These are phyloP conservation scores for Allomyces macrogynus DNA, from an alignment of 192 early-diverging fungal genomes.

Conservation along the genomic window DNA sequence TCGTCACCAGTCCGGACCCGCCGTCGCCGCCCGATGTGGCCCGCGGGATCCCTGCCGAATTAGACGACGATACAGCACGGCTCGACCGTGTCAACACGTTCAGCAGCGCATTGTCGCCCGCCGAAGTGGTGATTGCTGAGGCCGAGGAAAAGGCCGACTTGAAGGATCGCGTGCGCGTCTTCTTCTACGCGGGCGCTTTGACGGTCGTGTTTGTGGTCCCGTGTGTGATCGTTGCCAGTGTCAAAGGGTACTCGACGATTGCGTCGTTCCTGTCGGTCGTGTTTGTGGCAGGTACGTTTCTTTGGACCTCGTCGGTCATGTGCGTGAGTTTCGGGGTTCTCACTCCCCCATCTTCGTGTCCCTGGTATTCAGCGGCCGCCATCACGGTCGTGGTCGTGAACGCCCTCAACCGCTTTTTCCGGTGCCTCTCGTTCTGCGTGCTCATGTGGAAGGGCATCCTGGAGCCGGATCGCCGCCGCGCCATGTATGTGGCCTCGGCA, in stretches of 20 bases:
- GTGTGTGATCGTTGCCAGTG: not conserved
- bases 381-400: not conserved
- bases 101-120: too few species aligned
- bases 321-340: too few species aligned
- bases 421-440: not conserved
- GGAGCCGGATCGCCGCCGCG: not conserved
- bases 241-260: not conserved
- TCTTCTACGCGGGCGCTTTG: not conserved
- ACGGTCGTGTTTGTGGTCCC: not conserved
- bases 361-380: not conserved
- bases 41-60: too few species aligned
- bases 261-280: not conserved
- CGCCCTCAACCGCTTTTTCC: not conserved
- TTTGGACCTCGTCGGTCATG: not conserved
- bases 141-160: not conserved
- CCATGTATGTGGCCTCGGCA: not conserved
- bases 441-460: not conserved
- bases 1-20: not conserved
- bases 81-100: too few species aligned
- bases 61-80: too few species aligned
- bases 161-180: not conserved
- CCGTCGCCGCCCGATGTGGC: not conserved
- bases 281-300: not conserved
- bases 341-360: not conserved
- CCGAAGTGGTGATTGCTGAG: too few species aligned